Percentiles rank a stretch among this genome's conserved stretches.
phyloP scores from a whole-genome alignment of 768 basidiomycete genomes.

The Tulasnella sp. region DNA sequence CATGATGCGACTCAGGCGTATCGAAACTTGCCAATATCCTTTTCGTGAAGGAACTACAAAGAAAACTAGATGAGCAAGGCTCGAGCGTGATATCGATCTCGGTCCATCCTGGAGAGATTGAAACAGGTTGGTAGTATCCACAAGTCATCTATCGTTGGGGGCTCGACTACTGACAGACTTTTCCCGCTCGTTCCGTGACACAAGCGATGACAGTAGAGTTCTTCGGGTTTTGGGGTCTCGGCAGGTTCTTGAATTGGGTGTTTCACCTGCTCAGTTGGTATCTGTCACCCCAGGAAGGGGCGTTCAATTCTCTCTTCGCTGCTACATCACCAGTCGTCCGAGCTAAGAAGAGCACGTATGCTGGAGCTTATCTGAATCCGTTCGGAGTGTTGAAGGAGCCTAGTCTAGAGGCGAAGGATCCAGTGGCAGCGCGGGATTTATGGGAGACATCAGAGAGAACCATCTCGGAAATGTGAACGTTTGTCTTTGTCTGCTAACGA shows the following conservation, averaged over 20 bases:
- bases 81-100: constrained; percentile 33
- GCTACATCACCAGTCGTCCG: constrained; percentile 8
- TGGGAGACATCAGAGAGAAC: constrained; percentile 9
- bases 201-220: too few relatives aligned
- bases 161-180: too few relatives aligned
- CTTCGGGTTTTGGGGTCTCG: too few relatives aligned
- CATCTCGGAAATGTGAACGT: not conserved
- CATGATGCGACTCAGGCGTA: constrained; percentile 28
- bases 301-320: constrained; percentile 11
- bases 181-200: too few relatives aligned
- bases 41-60: constrained; percentile 41
- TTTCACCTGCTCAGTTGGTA: too few relatives aligned
- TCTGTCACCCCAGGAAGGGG: not conserved
- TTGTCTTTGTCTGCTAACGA: too few relatives aligned
- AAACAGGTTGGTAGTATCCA: too few relatives aligned
- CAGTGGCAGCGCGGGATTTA: not conserved
- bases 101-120: constrained; percentile 35
- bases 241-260: too few relatives aligned
- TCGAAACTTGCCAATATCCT: constrained; percentile 44
- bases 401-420: constrained; percentile 2
- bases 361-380: constrained; percentile 5
- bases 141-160: too few relatives aligned
- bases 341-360: not conserved
- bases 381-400: not conserved
- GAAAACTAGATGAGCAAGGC: constrained; percentile 30